Percentiles rank a stretch among this genome's conserved stretches.
Conservation (phyloP, 176 grass and related monocot genomes). For the Juncus inflexus region DNA sequence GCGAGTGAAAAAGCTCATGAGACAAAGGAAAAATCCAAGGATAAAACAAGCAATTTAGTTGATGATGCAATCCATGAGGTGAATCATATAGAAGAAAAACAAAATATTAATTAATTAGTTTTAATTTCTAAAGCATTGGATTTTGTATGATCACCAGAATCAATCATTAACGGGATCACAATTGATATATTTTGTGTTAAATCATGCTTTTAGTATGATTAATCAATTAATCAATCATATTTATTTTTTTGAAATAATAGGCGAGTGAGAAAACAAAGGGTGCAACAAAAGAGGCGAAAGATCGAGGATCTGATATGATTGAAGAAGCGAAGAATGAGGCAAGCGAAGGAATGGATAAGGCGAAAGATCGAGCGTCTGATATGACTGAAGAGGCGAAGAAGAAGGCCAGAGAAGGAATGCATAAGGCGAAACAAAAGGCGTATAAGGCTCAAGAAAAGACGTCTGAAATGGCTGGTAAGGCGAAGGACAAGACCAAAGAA, state of each 20-base stretch:
- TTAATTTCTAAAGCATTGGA: too few relatives aligned
- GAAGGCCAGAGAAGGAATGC: slow-evolving; percentile 14
- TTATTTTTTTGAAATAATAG: too few relatives aligned
- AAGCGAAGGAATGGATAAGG: slow-evolving; percentile 8
- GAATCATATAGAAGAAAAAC: background rate
- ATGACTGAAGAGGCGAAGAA: slow-evolving; percentile 17
- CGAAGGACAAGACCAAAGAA: slow-evolving; percentile 3
- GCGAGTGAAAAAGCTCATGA: slow-evolving; percentile 30
- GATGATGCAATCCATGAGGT: slow-evolving; percentile 20
- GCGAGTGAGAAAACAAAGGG: slow-evolving; percentile 11
- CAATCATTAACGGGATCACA: too few relatives aligned
- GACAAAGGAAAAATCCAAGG: slow-evolving; percentile 23
- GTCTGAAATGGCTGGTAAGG: slow-evolving; percentile 6
- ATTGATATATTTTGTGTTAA: too few relatives aligned
- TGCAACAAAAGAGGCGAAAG: background rate
- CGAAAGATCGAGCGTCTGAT: background rate
- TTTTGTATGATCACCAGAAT: too few relatives aligned
- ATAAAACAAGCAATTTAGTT: slow-evolving; percentile 16
- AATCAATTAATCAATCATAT: too few relatives aligned
- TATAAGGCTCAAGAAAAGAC: slow-evolving; percentile 28
- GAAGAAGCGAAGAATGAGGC: slow-evolving; percentile 4
- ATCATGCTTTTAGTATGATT: too few relatives aligned
- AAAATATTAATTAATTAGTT: too few relatives aligned
- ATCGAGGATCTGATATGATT: background rate
- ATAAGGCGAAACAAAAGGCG: slow-evolving; percentile 23